Evolutionary conservation across 1,284 basidiomycete species (phyloP).

Genomic region (Trametes sp.): DNA sequence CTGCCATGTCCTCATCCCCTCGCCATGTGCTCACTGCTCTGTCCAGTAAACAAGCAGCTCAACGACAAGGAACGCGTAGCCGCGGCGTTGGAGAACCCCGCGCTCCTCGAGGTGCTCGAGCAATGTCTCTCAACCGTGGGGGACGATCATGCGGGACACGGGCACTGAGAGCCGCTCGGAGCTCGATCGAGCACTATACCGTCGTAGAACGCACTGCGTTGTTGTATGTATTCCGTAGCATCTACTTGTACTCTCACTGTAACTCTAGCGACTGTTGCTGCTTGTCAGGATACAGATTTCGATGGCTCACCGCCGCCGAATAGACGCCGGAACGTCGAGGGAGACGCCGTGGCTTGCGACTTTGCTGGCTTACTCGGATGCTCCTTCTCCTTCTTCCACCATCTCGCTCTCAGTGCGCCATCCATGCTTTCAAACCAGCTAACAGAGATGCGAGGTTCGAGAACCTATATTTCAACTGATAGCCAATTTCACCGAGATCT

Average conservation of each 20-base stretch:
- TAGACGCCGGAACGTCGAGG: not conserved
- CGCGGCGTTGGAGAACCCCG: slow-evolving; percentile 93
- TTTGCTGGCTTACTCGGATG: too few relatives aligned
- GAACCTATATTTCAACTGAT: too few relatives aligned
- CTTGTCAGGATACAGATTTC: not conserved
- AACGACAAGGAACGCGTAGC: slow-evolving; percentile 99
- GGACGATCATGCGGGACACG: not conserved
- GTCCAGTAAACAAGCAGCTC: slow-evolving; percentile 94
- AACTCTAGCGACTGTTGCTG: slow-evolving; percentile 17
- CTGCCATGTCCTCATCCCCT: not conserved
- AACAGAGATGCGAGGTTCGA: too few relatives aligned
- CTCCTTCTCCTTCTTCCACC: too few relatives aligned
- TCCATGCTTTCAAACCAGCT: too few relatives aligned
- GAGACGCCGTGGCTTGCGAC: not conserved
- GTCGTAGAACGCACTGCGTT: not conserved
- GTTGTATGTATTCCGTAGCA: slow-evolving; percentile 18
- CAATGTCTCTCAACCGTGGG: slow-evolving; percentile 67
- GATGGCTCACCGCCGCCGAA: not conserved
- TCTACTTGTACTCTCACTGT: slow-evolving; percentile 26
- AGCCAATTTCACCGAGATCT: too few relatives aligned
- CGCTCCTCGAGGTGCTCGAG: slow-evolving; percentile 89
- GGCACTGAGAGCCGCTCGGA: slow-evolving; percentile 13
- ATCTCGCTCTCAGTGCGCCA: too few relatives aligned
- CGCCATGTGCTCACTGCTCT: not conserved
- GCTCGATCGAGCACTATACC: not conserved